Evolutionary conservation across 768 basidiomycete species (phyloP).

Genomic region (Boletus pseudopeckii): DNA sequence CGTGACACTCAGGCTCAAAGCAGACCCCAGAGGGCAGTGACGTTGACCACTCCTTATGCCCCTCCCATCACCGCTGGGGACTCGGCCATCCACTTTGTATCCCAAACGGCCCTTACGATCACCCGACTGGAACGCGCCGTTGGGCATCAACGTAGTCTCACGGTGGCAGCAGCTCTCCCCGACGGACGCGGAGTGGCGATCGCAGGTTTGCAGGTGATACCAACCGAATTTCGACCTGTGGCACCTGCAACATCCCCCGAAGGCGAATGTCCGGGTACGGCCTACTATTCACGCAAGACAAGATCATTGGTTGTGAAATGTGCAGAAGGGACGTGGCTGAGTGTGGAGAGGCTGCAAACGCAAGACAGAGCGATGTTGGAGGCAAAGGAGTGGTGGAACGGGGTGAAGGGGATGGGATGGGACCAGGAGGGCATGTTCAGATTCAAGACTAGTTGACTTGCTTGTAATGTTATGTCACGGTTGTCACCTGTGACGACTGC

Average conservation of each 20-base stretch:
- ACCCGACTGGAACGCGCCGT: conserved; percentile 26
- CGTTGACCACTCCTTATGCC: conserved; percentile 44
- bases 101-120: conserved; percentile 20
- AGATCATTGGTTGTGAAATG: conserved; percentile 53
- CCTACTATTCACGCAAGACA: conserved; percentile 39
- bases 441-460: not conserved
- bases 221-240: not conserved
- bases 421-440: conserved; percentile 17
- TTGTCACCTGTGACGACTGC: conserved; percentile 19
- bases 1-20: conserved; percentile 41
- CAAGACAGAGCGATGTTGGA: conserved; percentile 53
- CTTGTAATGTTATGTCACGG: conserved; percentile 6
- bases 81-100: conserved; percentile 14
- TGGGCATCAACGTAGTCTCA: conserved; percentile 28
- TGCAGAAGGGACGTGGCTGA: conserved; percentile 47
- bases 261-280: conserved; percentile 38
- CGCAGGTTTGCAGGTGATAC: conserved; percentile 16
- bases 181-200: conserved; percentile 25
- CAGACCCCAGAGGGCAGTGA: conserved; percentile 41
- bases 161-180: conserved; percentile 20
- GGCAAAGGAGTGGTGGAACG: conserved; percentile 80
- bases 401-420: conserved; percentile 39
- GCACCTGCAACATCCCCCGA: not conserved
- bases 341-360: conserved; percentile 56
- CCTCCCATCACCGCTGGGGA: conserved; percentile 30